Conservation (phyloP, 2,329 filamentous ascomycete genomes). For the Sporothrix brasiliensis region DNA sequence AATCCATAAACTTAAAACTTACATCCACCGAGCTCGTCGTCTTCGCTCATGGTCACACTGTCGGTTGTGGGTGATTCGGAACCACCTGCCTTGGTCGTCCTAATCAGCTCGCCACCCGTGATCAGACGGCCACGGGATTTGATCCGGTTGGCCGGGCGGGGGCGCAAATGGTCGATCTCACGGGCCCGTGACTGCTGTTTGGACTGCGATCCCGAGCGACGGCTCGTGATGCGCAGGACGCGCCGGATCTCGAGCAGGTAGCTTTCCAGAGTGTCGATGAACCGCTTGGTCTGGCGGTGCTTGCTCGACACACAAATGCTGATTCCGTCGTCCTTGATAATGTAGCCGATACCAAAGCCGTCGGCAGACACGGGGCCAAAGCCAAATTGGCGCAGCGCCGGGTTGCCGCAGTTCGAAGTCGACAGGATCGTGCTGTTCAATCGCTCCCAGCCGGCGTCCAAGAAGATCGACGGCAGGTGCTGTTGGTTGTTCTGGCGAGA, state of each 20-base stretch:
- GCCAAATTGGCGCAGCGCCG: constrained; percentile 89
- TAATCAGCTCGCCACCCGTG: constrained; percentile 55
- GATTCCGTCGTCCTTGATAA: constrained; percentile 92
- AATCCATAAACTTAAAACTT: constrained; percentile 48
- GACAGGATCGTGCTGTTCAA: constrained; percentile 93
- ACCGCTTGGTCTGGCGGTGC: constrained; percentile 88
- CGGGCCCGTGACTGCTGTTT: constrained; percentile 55
- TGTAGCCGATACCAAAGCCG: constrained; percentile 97
- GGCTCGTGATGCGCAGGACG: constrained; percentile 69
- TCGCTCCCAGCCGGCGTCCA: constrained; percentile 89
- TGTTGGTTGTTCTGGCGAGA: constrained; percentile 32
- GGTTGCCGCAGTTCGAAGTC: constrained; percentile 98
- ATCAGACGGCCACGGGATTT: constrained; percentile 77
- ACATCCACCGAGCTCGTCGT: constrained; percentile 92
- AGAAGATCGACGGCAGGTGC: constrained; percentile 75
- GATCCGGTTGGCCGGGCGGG: constrained; percentile 51
- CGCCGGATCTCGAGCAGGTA: constrained; percentile 91
- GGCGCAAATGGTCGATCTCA: constrained; percentile 53
- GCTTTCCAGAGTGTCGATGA: constrained; percentile 84
- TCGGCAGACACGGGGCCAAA: constrained; percentile 94
- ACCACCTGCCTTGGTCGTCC: constrained; percentile 50
- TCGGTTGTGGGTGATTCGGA: constrained; percentile 68
- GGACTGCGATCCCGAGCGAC: constrained; percentile 46
- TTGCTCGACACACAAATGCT: constrained; percentile 92
- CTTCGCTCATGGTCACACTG: constrained; percentile 73